A percentile compares a stretch with the other conserved stretches of the same genome.
Conservation (phyloP, 2,329 filamentous ascomycete genomes). For the Byssochlamys sp. region DNA sequence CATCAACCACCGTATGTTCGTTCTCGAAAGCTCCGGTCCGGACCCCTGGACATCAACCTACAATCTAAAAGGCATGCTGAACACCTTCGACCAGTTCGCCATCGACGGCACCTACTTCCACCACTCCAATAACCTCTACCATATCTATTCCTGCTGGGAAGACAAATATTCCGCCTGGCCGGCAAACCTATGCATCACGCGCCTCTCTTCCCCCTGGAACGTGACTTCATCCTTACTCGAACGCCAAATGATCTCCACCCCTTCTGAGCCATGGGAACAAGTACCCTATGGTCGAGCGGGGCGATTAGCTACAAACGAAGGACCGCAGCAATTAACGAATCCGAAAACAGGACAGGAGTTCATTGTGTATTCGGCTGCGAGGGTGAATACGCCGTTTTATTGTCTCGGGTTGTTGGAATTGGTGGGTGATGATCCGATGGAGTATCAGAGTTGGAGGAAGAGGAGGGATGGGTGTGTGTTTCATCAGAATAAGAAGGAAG, state of each 20-base stretch:
- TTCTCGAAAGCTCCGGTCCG: constrained; percentile 33
- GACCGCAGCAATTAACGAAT: constrained; percentile 42
- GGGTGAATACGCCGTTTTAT: constrained; percentile 46
- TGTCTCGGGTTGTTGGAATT: constrained; percentile 45
- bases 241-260: constrained; percentile 39
- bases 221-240: constrained; percentile 38
- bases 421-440: constrained; percentile 41
- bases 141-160: constrained; percentile 34
- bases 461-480: constrained; percentile 40
- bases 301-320: constrained; percentile 42
- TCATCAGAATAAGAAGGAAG: constrained; percentile 38
- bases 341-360: constrained; percentile 39
- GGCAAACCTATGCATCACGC: constrained; percentile 45
- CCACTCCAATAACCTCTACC: constrained; percentile 31
- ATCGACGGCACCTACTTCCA: constrained; percentile 47
- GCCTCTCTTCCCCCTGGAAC: constrained; percentile 37
- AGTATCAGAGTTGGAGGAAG: constrained; percentile 40
- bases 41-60: constrained; percentile 40
- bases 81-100: constrained; percentile 45
- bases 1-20: constrained; percentile 44
- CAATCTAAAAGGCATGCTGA: constrained; percentile 36
- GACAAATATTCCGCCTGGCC: constrained; percentile 39
- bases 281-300: constrained; percentile 39
- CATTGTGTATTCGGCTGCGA: constrained; percentile 41
- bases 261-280: constrained; percentile 43